phyloP scores from a whole-genome alignment of 805 yeast genomes.

The Starmerella apis region DNA sequence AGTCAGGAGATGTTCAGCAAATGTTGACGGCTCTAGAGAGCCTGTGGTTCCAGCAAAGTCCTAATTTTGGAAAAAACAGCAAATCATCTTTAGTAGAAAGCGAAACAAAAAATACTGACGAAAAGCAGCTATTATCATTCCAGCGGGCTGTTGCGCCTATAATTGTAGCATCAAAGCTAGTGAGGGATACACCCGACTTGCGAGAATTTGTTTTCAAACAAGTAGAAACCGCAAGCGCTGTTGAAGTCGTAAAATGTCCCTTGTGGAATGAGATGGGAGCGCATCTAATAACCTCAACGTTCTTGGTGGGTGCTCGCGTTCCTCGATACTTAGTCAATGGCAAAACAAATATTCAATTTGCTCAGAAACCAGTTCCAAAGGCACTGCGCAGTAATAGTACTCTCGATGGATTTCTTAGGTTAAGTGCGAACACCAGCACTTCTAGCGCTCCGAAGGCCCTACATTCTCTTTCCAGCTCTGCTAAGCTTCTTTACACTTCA shows the following conservation, averaged over 20 bases:
- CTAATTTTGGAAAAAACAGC: not conserved
- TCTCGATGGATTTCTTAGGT: not conserved
- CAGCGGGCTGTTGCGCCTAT: slow-evolving; percentile 1
- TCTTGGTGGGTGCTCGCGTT: slow-evolving; percentile 1
- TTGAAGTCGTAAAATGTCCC: not conserved
- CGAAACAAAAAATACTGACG: not conserved
- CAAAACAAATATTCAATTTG: not conserved
- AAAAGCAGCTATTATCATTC: not conserved
- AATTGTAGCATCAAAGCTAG: not conserved
- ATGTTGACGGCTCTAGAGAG: not conserved
- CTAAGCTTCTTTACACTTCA: too few relatives aligned
- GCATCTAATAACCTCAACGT: not conserved
- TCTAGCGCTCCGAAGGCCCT: not conserved
- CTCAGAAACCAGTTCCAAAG: not conserved
- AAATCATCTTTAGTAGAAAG: not conserved
- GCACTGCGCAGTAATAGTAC: slow-evolving; percentile 4
- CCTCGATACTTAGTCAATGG: not conserved
- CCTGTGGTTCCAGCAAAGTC: slow-evolving; percentile 8
- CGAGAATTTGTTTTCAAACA: slow-evolving; percentile 1
- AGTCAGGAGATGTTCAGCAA: too few relatives aligned
- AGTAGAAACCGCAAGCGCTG: not conserved
- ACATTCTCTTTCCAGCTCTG: slow-evolving; percentile 1
- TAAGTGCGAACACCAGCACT: not conserved
- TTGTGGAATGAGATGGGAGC: not conserved
- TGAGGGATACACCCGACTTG: not conserved